Percentiles rank a stretch among this genome's conserved stretches.
Conservation (phyloP, 306 rosid genomes). For the Cotoneaster glaucophyllus region DNA sequence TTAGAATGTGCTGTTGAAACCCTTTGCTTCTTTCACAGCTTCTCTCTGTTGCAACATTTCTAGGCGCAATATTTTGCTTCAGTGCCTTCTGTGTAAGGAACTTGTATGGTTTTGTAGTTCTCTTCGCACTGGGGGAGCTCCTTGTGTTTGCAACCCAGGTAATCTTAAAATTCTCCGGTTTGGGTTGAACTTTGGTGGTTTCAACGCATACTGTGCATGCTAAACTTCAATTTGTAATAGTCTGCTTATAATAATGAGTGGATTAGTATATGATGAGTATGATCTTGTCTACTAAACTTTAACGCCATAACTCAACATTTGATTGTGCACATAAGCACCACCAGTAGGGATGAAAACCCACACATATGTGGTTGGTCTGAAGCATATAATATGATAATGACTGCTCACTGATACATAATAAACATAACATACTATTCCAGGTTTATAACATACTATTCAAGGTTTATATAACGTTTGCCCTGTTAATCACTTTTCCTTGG, state of each 20-base stretch:
- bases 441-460: background rate
- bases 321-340: background rate
- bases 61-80: constrained; percentile 81
- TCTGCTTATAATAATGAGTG: background rate
- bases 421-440: background rate
- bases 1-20: constrained; percentile 1
- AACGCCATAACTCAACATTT: background rate
- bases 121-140: constrained; percentile 77
- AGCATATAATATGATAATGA: background rate
- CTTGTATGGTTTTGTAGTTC: constrained; percentile 56
- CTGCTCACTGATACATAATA: background rate
- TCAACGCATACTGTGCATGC: background rate
- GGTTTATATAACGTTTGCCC: background rate
- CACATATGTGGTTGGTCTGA: background rate
- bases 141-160: constrained; percentile 86
- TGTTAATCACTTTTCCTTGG: constrained; percentile 23
- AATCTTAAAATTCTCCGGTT: constrained; percentile 10
- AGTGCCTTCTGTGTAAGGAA: constrained; percentile 62
- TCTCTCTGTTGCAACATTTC: constrained; percentile 72
- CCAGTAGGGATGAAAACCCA: background rate
- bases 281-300: background rate
- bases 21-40: constrained; percentile 48
- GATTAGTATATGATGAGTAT: background rate
- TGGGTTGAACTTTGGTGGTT: constrained; percentile 2
- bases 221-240: background rate